Evolutionary conservation across 106 monocot genomes (phyloP).

Genomic region (Narthecium ossifragum): DNA sequence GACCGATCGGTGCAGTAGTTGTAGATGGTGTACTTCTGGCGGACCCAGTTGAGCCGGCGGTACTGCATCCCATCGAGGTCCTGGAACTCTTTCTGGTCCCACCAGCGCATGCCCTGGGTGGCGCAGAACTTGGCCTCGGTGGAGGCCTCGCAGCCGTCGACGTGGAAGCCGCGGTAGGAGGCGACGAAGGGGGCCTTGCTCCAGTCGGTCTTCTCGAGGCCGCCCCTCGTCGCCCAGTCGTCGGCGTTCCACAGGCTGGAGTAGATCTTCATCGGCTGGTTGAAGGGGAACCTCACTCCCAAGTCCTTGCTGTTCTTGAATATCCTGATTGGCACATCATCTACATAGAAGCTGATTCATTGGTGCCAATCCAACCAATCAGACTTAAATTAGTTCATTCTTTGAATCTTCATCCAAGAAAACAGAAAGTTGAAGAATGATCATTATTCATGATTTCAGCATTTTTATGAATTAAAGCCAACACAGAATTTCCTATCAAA

Average conservation of each 20-base stretch:
- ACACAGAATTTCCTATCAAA: no score
- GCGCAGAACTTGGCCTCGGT: constrained; percentile 7
- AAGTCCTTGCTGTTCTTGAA: constrained; percentile 19
- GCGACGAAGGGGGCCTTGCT: constrained; percentile 15
- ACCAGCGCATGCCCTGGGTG: constrained; percentile 12
- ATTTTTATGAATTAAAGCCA: background rate
- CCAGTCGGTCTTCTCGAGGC: constrained; percentile 20
- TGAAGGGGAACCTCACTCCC: constrained; percentile 13
- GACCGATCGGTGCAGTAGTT: constrained; percentile 13
- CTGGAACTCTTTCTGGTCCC: constrained; percentile 16
- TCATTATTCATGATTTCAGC: background rate
- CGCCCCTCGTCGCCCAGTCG: constrained; percentile 15
- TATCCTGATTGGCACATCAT: constrained; percentile 13
- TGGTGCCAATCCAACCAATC: no score
- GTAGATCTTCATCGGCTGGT: constrained; percentile 19
- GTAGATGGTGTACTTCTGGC: constrained; percentile 7
- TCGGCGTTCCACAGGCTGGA: constrained; percentile 18
- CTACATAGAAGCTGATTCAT: constrained; percentile 16
- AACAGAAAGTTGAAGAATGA: no score
- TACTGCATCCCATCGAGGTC: constrained; percentile 10
- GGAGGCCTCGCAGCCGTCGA: constrained; percentile 14
- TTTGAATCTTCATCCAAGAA: no score
- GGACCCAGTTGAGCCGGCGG: constrained; percentile 4
- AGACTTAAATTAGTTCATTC: no score
- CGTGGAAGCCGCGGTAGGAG: constrained; percentile 9